phyloP scores from a whole-genome alignment of 495 filamentous ascomycete genomes.

The Lasiosphaeria hispida region DNA sequence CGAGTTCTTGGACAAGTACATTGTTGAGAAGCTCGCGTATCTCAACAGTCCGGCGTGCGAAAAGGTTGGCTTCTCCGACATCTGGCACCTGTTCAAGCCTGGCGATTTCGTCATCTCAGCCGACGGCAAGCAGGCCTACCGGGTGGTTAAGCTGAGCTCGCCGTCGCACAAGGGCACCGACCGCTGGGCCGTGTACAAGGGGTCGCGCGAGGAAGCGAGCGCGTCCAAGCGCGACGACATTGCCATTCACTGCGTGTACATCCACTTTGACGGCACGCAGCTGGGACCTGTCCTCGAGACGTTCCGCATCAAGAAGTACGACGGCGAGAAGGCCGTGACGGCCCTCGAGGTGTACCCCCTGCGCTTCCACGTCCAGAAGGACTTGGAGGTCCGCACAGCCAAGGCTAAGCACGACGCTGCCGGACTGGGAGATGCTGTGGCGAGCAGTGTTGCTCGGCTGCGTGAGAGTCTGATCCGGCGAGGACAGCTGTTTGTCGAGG shows the following conservation, averaged over 20 bases:
- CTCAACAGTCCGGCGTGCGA: slow-evolving; percentile 12
- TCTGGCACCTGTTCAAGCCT: slow-evolving; percentile 43
- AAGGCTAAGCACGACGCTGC: no score
- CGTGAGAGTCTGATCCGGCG: slow-evolving; percentile 29
- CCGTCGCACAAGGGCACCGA: slow-evolving; percentile 11
- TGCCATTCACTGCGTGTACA: slow-evolving; percentile 32
- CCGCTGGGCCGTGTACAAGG: slow-evolving; percentile 19
- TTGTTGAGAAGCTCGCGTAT: slow-evolving; percentile 17
- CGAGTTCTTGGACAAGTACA: slow-evolving; percentile 32
- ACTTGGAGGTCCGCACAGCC: background rate
- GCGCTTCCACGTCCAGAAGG: slow-evolving; percentile 15
- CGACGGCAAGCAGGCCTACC: slow-evolving; percentile 28
- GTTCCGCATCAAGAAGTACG: slow-evolving; percentile 32
- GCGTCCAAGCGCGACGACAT: slow-evolving; percentile 3
- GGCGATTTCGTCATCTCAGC: slow-evolving; percentile 32
- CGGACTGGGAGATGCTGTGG: background rate
- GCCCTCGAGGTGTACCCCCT: slow-evolving; percentile 39
- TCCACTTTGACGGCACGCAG: slow-evolving; percentile 42
- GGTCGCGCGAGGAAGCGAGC: background rate
- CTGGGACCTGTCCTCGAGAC: slow-evolving; percentile 35
- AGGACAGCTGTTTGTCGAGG: slow-evolving; percentile 34
- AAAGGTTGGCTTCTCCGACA: slow-evolving; percentile 35
- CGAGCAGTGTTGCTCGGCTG: slow-evolving; percentile 3
- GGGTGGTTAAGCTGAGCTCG: slow-evolving; percentile 19
- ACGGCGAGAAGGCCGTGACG: slow-evolving; percentile 34